Base-by-base conservation (phyloP, 768 basidiomycete species). In the Podaxis sp. region DNA sequence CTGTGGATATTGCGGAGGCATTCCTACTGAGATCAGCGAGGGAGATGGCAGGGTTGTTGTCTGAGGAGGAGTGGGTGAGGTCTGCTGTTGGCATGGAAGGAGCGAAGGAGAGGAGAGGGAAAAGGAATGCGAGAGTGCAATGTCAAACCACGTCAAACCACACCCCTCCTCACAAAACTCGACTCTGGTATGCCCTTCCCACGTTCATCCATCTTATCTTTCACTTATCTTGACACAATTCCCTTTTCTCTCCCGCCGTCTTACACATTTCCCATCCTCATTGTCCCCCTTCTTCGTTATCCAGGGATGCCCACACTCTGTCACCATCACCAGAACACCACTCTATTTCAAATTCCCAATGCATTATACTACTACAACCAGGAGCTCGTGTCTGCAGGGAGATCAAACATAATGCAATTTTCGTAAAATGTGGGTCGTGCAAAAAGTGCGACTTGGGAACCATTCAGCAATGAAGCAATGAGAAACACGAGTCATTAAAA, bases 21-120 rank as follows among this genome's bases (percentile, higher is more conserved):
- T 89, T 89, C 70, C 89, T 82, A 75, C 85, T 87, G 54, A 90
- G 80, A 69, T 87, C 84, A 52, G 86, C 84, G 59, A 90, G 68
- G 51, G 69, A 57, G 32, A 50, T 32, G 35, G 47, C 23, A 11
- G 18, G 47, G 47, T 48, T 2, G 47, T 48, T 23, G 14, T 48
- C 21, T 21, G 47, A 42, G 14, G 40, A n/a, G 13, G 40, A 5
- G 5, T 4, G 40, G 40, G 14, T 7, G 13, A 14, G n/a, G 40
- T 42, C 40, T 42, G 13, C n/a, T 4, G 40, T 42, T 13, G n/a
- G 14, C 40, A 18, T 32, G 32, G 32, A 32, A 32, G 32, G 32
- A 32, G 32, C 1, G 32, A 32, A 32, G 32, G 32, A 32, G 32
- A 32, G 32, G 7, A 32, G 32, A 32, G 32, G 7, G 32, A 32